Conservation (phyloP, 371 early-diverging fungal genomes). For the Mortierella sp. region DNA sequence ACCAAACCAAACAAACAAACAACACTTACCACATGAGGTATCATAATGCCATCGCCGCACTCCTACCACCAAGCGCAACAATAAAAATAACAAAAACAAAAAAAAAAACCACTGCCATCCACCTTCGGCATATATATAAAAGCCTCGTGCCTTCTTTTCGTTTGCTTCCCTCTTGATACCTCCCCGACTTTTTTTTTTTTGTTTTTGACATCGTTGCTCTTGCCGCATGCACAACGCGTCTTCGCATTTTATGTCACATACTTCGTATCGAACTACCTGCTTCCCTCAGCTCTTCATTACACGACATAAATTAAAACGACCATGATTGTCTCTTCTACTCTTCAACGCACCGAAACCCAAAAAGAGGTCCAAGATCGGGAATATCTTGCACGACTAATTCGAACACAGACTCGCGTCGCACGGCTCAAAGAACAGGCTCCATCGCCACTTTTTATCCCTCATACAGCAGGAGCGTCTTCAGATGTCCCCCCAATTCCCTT, state of each 20-base stretch:
- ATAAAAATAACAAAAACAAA: no score
- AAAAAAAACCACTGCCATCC: no score
- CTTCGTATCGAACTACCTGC: not conserved
- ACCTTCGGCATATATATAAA: not conserved
- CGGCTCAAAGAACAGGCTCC: slow-evolving; percentile 8
- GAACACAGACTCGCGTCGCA: slow-evolving; percentile 6
- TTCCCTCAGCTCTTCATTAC: not conserved
- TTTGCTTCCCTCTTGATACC: not conserved
- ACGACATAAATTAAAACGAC: not conserved
- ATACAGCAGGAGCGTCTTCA: not conserved
- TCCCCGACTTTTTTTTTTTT: not conserved
- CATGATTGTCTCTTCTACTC: not conserved
- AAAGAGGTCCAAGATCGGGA: slow-evolving; percentile 21
- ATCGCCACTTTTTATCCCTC: slow-evolving; percentile 1
- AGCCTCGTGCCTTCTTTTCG: not conserved
- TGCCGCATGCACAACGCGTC: no score
- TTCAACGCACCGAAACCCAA: slow-evolving; percentile 16
- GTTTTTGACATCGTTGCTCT: no score
- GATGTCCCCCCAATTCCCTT: not conserved
- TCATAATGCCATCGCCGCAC: no score
- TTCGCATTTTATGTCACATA: not conserved
- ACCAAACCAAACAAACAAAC: no score
- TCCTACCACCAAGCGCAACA: no score
- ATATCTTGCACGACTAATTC: slow-evolving; percentile 3
- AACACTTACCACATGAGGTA: no score